phyloP scores from a whole-genome alignment of 2,329 filamentous ascomycete genomes.

The Aspergillus fischeri region DNA sequence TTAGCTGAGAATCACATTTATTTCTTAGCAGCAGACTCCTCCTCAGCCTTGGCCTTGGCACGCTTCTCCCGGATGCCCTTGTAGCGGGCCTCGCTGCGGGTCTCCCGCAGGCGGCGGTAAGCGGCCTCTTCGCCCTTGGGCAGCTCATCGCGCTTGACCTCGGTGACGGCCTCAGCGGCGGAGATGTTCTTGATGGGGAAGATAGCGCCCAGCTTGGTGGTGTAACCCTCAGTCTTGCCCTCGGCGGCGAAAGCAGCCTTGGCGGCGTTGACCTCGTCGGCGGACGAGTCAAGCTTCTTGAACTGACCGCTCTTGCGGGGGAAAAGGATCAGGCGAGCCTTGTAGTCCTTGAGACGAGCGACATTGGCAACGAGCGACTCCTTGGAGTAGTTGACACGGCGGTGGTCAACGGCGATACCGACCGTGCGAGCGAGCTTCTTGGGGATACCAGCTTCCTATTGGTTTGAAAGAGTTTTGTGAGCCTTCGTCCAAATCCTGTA shows the following conservation, averaged over 20 bases:
- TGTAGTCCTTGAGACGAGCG: slow-evolving; percentile 96
- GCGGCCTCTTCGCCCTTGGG: slow-evolving; percentile 78
- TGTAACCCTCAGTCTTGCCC: slow-evolving; percentile 50
- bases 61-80: slow-evolving; percentile 89
- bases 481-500: slow-evolving; percentile 3
- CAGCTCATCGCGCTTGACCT: slow-evolving; percentile 79
- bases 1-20: slow-evolving; percentile 41
- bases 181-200: slow-evolving; percentile 69
- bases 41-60: slow-evolving; percentile 72
- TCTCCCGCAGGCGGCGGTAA: slow-evolving; percentile 78
- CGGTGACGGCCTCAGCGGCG: slow-evolving; percentile 57
- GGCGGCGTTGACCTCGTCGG: slow-evolving; percentile 73
- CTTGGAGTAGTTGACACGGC: slow-evolving; percentile 95
- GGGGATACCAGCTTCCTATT: slow-evolving; percentile 87
- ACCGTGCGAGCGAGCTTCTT: slow-evolving; percentile 92
- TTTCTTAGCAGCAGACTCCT: slow-evolving; percentile 55
- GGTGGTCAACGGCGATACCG: slow-evolving; percentile 93
- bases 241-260: slow-evolving; percentile 50
- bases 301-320: slow-evolving; percentile 89
- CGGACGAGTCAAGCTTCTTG: slow-evolving; percentile 87
- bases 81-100: slow-evolving; percentile 77
- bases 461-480: slow-evolving; percentile 19
- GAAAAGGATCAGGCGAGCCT: slow-evolving; percentile 93
- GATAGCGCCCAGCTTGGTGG: slow-evolving; percentile 52
- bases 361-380: slow-evolving; percentile 94